phyloP scores from a whole-genome alignment of 192 early-diverging fungal genomes.

The Coemansia umbellata region DNA sequence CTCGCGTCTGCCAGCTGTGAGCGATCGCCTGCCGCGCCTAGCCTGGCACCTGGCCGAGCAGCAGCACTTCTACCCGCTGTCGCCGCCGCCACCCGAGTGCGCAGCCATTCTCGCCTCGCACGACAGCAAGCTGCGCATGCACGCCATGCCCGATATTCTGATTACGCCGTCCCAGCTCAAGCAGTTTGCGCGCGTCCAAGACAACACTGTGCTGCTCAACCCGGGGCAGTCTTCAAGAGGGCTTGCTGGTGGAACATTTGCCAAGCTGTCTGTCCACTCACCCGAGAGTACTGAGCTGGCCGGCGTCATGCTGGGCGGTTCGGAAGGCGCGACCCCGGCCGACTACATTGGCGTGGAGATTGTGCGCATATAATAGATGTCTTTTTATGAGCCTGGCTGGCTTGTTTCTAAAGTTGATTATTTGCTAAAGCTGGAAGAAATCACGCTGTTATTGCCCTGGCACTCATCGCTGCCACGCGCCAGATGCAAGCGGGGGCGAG shows the following conservation, averaged over 20 bases:
- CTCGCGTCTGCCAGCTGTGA: constrained; percentile 38
- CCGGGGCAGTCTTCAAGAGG: constrained; percentile 72
- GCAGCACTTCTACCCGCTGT: constrained; percentile 82
- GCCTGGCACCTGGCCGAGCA: constrained; percentile 78
- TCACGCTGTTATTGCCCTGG: too few species aligned
- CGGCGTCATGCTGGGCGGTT: constrained; percentile 7
- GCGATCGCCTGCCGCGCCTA: constrained; percentile 68
- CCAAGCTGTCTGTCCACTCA: constrained; percentile 68
- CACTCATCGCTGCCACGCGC: too few species aligned
- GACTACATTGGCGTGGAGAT: constrained; percentile 35
- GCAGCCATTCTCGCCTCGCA: constrained; percentile 35
- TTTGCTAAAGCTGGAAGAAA: too few species aligned
- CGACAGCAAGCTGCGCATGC: constrained; percentile 35
- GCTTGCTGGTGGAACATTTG: constrained; percentile 77
- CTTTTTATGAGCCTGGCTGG: too few species aligned
- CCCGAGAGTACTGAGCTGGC: not conserved
- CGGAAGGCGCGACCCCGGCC: constrained; percentile 18
- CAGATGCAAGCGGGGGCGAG: too few species aligned
- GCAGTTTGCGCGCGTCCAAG: constrained; percentile 67
- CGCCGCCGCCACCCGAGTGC: constrained; percentile 55
- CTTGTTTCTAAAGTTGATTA: too few species aligned
- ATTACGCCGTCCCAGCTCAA: constrained; percentile 73
- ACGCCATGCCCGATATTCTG: constrained; percentile 77
- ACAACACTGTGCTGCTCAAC: constrained; percentile 78
- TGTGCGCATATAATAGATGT: constrained; percentile 39